Percentiles rank a stretch among this genome's conserved stretches.
Evolutionary conservation across 2,329 filamentous ascomycete genomes (phyloP).

Genomic region (Arachnomyces sp.): DNA sequence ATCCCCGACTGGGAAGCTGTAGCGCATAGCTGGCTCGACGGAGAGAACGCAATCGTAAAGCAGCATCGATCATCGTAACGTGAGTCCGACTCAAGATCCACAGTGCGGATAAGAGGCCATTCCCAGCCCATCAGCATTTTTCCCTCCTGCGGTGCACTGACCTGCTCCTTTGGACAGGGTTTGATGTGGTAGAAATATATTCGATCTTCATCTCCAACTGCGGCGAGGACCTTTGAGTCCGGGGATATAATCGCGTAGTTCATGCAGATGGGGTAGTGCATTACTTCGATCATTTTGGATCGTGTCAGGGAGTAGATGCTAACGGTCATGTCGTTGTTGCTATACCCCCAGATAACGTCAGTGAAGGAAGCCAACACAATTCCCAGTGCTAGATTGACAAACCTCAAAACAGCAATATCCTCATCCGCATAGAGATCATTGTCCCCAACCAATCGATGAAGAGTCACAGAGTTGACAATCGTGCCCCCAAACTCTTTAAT

Average conservation of each 20-base stretch:
- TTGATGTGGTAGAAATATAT: constrained; percentile 64
- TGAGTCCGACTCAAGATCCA: constrained; percentile 34
- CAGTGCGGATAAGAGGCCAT: constrained; percentile 31
- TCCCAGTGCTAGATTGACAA: constrained; percentile 14
- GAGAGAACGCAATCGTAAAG: constrained; percentile 43
- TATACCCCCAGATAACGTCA: constrained; percentile 52
- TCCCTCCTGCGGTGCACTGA: constrained; percentile 20
- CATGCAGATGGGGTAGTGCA: constrained; percentile 74
- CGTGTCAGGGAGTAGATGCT: constrained; percentile 69
- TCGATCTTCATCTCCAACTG: constrained; percentile 79
- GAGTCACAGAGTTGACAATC: constrained; percentile 60
- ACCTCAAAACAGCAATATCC: constrained; percentile 46
- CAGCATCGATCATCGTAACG: constrained; percentile 35
- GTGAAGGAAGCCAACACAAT: constrained; percentile 42
- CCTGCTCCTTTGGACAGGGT: constrained; percentile 12
- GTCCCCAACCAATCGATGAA: constrained; percentile 46
- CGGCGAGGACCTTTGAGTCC: constrained; percentile 68
- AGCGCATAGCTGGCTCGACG: constrained; percentile 40
- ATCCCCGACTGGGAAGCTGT: constrained; percentile 43
- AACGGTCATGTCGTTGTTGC: constrained; percentile 87
- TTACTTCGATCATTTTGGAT: constrained; percentile 57
- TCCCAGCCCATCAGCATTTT: constrained; percentile 32
- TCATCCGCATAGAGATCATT: constrained; percentile 42
- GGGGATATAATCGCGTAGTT: constrained; percentile 94
- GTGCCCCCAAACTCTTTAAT: constrained; percentile 53